Base-by-base conservation (phyloP, 2,329 filamentous ascomycete species). In the Neopestalotiopsis sp. region DNA sequence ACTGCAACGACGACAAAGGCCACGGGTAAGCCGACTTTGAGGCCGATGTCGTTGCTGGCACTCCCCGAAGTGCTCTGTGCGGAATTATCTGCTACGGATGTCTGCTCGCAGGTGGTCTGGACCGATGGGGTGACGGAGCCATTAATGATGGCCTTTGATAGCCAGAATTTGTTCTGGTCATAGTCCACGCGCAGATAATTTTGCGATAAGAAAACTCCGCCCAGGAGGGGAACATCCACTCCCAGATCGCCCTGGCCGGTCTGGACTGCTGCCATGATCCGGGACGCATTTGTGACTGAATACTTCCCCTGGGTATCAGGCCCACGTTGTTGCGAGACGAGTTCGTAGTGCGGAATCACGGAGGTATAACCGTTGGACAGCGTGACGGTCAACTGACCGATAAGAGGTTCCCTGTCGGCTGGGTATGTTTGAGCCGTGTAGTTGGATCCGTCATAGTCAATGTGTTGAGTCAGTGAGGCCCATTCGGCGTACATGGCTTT, bases 321-420 rank as follows among this genome's bases (percentile, higher is more conserved):
- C 30, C 71, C 71, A 13, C 71, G 71, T 17, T 70, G 42, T 9
- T 70, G 61, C 5, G 28, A 58, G 4, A 72, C 71, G 7, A 72
- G 40, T 42, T 72, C 71, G 70, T 71, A 69, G 20, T 72, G 71
- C 1, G 71, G 71, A n/a, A 72, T 72, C 7, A 71, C 69, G 2
- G 61, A 70, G 13, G 68, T 71, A 38, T 72, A 72, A 14, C 70
- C 70, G 57, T 72, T 71, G 20, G 69, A 59, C 38, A 72, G 42
- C n/a, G 62, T 69, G 30, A 72, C 70, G 0, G 70, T 72, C n/a
- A 72, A 63, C 2, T 68, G 63, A 13, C 71, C 71, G 4, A 72
- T 62, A 38, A 68, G 63, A 4, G 65, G 56, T 56, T 72, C 69
- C 24, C 66, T 52, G 38, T 65, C 66, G 12, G 62, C 45, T 0